Evolutionary conservation across 129 eudicot species (phyloP).

Genomic region (Ambrosia trifida): DNA sequence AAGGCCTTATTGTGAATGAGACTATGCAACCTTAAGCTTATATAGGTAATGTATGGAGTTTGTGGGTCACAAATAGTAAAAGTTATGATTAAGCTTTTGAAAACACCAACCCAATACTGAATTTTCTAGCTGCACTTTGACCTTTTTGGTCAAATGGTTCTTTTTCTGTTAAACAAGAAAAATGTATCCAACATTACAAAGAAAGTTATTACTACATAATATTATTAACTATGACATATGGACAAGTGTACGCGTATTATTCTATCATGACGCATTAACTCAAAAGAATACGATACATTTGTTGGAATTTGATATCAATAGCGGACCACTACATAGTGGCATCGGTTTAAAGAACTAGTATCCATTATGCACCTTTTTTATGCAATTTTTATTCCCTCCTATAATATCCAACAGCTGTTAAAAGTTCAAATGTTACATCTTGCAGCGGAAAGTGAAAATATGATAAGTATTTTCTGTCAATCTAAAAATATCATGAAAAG

Average conservation of each 20-base stretch:
- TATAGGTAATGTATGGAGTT: slow-evolving; percentile 34
- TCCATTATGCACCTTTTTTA: slow-evolving; percentile 15
- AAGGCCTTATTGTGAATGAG: slow-evolving; percentile 9
- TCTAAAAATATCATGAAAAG: neutral
- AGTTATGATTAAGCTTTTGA: slow-evolving; percentile 28
- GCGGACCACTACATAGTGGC: slow-evolving; percentile 10
- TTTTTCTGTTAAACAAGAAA: neutral
- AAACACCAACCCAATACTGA: slow-evolving; percentile 23
- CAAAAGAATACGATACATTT: slow-evolving; percentile 17
- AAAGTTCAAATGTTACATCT: slow-evolving; percentile 4
- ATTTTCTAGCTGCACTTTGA: slow-evolving; percentile 11
- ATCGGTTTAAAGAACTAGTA: slow-evolving; percentile 21
- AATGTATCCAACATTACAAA: neutral
- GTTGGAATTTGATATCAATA: slow-evolving; percentile 10
- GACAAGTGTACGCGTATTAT: slow-evolving; percentile 19
- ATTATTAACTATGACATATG: slow-evolving; percentile 11
- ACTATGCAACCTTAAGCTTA: slow-evolving; percentile 27
- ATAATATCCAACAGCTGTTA: slow-evolving; percentile 19
- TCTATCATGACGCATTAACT: slow-evolving; percentile 4
- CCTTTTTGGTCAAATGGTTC: slow-evolving; percentile 17
- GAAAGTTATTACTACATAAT: neutral
- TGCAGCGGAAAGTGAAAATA: slow-evolving; percentile 11
- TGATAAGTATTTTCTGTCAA: slow-evolving; percentile 1
- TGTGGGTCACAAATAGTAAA: slow-evolving; percentile 31
- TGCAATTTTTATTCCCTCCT: slow-evolving; percentile 22